Conservation (phyloP, 345 rosid genomes). For the Acer yangbiense region DNA sequence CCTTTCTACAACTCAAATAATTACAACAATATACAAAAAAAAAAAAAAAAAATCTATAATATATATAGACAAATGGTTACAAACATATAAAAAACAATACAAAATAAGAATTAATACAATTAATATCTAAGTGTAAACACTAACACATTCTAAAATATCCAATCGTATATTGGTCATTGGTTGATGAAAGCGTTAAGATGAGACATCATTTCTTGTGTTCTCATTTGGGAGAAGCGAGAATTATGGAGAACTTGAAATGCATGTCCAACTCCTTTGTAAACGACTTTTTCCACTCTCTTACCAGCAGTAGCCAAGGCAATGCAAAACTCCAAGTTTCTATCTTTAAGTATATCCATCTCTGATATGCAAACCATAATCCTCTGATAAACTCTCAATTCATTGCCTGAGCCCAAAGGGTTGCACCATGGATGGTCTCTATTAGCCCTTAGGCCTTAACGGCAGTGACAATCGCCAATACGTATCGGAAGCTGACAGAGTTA, state of each 20-base stretch:
- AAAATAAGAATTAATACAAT: too few relatives aligned
- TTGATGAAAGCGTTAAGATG: slow-evolving; percentile 57
- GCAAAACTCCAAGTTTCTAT: slow-evolving; percentile 61
- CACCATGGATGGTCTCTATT: slow-evolving; percentile 85
- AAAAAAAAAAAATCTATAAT: too few relatives aligned
- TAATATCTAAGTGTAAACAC: too few relatives aligned
- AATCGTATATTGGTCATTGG: slow-evolving; percentile 5
- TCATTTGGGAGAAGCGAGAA: slow-evolving; percentile 41
- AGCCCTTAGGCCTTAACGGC: slow-evolving; percentile 65
- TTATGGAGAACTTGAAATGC: slow-evolving; percentile 67
- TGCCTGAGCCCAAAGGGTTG: slow-evolving; percentile 47
- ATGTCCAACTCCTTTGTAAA: slow-evolving; percentile 74
- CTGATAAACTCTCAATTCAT: slow-evolving; percentile 24
- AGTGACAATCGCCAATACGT: slow-evolving; percentile 80
- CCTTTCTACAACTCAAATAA: too few relatives aligned
- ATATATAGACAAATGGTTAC: too few relatives aligned
- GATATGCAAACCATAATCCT: slow-evolving; percentile 59
- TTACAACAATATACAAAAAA: too few relatives aligned
- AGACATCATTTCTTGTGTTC: slow-evolving; percentile 61
- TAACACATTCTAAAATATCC: too few relatives aligned
- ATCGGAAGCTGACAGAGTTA: slow-evolving; percentile 64
- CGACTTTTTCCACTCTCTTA: slow-evolving; percentile 51
- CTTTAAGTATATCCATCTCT: slow-evolving; percentile 66
- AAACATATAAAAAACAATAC: too few relatives aligned
- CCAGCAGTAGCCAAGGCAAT: slow-evolving; percentile 46